phyloP scores from a whole-genome alignment of 805 yeast species.

The Hanseniaspora jakobsenii region DNA sequence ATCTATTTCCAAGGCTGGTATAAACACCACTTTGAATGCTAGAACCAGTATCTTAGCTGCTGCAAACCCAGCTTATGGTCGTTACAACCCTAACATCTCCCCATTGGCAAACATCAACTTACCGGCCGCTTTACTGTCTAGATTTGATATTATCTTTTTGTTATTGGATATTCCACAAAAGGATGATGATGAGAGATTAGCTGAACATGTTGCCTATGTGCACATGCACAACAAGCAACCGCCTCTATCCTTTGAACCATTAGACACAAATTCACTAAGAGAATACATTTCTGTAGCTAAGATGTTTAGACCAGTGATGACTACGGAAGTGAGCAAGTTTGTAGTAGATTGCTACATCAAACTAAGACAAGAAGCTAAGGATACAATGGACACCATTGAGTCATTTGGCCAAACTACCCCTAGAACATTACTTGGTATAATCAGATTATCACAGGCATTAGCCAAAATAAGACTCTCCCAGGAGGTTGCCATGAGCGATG shows the following conservation, averaged over 20 bases:
- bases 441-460: constrained; percentile 87
- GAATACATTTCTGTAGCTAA: constrained; percentile 83
- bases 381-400: constrained; percentile 55
- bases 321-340: constrained; percentile 72
- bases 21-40: constrained; percentile 89
- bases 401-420: constrained; percentile 91
- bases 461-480: constrained; percentile 79
- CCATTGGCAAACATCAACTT: constrained; percentile 92
- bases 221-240: constrained; percentile 92
- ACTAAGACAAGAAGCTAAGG: constrained; percentile 84
- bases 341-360: constrained; percentile 77
- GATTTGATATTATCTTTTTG: constrained; percentile 83
- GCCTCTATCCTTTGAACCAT: constrained; percentile 55
- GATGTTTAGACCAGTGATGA: constrained; percentile 70
- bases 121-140: constrained; percentile 90
- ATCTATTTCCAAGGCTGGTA: constrained; percentile 94
- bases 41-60: constrained; percentile 93
- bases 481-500: constrained; percentile 62
- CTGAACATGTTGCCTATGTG: constrained; percentile 88
- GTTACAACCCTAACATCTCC: constrained; percentile 79
- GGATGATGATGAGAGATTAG: constrained; percentile 73
- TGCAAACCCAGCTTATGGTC: constrained; percentile 93
- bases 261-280: constrained; percentile 68
- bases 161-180: constrained; percentile 73
- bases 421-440: constrained; percentile 79